Evolutionary conservation across 345 rosid species (phyloP).

Genomic region (Litchi chinensis): DNA sequence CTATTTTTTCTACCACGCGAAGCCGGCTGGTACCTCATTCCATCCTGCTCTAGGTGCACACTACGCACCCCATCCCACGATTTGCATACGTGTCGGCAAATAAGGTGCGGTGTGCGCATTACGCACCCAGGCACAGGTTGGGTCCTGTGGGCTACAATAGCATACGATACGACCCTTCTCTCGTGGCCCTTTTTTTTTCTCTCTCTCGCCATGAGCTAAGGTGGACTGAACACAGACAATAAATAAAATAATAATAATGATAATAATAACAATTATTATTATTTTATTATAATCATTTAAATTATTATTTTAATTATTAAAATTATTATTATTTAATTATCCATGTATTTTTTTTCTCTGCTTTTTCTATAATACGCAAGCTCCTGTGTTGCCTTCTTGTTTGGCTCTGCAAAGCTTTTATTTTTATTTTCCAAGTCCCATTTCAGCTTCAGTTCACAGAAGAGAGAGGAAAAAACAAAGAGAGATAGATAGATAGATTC

Average conservation of each 20-base stretch:
- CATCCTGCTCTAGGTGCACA: neutral
- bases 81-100: conserved; percentile 15
- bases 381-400: conserved; percentile 21
- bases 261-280: conserved; percentile 1
- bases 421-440: neutral
- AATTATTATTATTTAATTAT: neutral
- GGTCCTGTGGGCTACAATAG: conserved; percentile 4
- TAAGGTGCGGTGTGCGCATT: conserved; percentile 8
- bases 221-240: conserved; percentile 20
- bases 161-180: neutral
- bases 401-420: conserved; percentile 9
- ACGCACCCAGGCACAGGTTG: conserved; percentile 11
- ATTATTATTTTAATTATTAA: neutral
- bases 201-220: conserved; percentile 23
- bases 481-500: conserved; percentile 7
- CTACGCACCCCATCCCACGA: neutral
- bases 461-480: neutral
- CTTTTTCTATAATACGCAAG: conserved; percentile 36
- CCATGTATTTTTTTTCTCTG: neutral
- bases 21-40: no score
- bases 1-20: neutral
- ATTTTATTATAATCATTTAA: neutral
- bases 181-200: neutral
- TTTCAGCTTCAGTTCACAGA: neutral
- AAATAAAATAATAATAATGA: conserved; percentile 2